Evolutionary conservation across 192 early-diverging fungal genomes (phyloP).

Genomic region (Backusella sp.): DNA sequence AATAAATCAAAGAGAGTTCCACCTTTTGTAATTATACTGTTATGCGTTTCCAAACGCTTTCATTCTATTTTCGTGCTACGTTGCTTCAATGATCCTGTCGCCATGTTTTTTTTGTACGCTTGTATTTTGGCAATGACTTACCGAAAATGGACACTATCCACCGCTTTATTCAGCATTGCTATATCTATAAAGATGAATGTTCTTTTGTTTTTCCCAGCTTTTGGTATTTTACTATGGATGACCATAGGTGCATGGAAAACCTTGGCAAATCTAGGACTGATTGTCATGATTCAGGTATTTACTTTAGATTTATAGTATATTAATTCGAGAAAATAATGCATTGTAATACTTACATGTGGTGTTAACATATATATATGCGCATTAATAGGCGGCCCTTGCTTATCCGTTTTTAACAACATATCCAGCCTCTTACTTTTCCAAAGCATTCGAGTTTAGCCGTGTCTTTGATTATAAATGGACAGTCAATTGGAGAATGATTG

Average conservation of each 20-base stretch:
- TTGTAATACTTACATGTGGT: not conserved
- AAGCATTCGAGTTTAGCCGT: slow-evolving; percentile 87
- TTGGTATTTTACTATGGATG: slow-evolving; percentile 66
- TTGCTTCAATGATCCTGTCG: slow-evolving; percentile 91
- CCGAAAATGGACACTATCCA: slow-evolving; percentile 45
- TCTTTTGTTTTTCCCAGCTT: slow-evolving; percentile 86
- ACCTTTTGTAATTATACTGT: slow-evolving; percentile 58
- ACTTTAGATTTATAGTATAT: not conserved
- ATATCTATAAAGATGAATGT: slow-evolving; percentile 96
- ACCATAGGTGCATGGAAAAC: slow-evolving; percentile 45
- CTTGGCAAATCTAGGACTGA: slow-evolving; percentile 40
- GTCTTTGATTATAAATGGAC: slow-evolving; percentile 92
- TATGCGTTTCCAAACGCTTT: slow-evolving; percentile 78
- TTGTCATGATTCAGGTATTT: slow-evolving; percentile 50
- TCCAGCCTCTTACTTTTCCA: slow-evolving; percentile 63
- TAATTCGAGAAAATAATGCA: not conserved
- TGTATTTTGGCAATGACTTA: slow-evolving; percentile 64
- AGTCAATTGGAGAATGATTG: slow-evolving; percentile 91
- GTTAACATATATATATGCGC: not conserved
- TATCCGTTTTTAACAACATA: slow-evolving; percentile 41
- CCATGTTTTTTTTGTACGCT: slow-evolving; percentile 81
- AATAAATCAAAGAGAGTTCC: slow-evolving; percentile 52
- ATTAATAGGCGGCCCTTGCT: slow-evolving; percentile 30
- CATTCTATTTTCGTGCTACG: slow-evolving; percentile 94
- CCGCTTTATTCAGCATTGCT: slow-evolving; percentile 72